Base-by-base conservation (phyloP, 1,284 basidiomycete genomes). In the Trichosporon faecale region DNA sequence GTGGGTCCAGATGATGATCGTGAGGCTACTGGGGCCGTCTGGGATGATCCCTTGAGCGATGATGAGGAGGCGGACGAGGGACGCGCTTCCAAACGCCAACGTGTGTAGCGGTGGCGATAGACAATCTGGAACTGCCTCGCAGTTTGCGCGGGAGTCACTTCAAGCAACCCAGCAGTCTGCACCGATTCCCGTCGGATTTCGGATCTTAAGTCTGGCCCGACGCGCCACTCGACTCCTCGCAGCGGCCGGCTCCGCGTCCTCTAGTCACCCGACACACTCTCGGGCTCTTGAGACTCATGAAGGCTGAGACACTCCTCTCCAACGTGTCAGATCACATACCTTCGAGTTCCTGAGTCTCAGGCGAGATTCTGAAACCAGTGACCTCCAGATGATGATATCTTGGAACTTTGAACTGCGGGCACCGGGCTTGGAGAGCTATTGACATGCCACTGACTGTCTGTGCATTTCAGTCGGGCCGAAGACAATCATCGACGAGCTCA, bases 41-140 rank as follows among this genome's bases (percentile, higher is more conserved):
- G 71, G 71, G 29, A 61, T 8, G 71, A 72, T 44, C 70, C 72
- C 1, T 27, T 71, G 9, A 66, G 25, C 3, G 70, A 67, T 29
- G 73, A 68, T 5, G 23, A 23, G n/a, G 68, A 68, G 1, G 68
- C 68, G 5, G 69, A 66, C 25, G 66, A 57, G 1, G 61, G 25
- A 14, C 66, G 35, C 0, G 44, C 35, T 7, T 14, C 66, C 21
- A 70, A 70, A 12, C 46, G 66, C 0, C 35, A 21, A 23, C 66
- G 69, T 25, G 63, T 70, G 29, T 64, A 64, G 37, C 49, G 2
- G 18, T 9, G 35, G 9, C 35, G 3, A 3, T 3, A 9, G 31
- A 12, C 9, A 37, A 12, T 12, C 35, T 14, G 35, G 11, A 12
- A 37, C 11, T 11, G 12, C n/a, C n/a, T 37, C 12, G 35, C 14